Evolutionary conservation across 2,329 filamentous ascomycete species (phyloP).

Genomic region (Epichloe scottii): DNA sequence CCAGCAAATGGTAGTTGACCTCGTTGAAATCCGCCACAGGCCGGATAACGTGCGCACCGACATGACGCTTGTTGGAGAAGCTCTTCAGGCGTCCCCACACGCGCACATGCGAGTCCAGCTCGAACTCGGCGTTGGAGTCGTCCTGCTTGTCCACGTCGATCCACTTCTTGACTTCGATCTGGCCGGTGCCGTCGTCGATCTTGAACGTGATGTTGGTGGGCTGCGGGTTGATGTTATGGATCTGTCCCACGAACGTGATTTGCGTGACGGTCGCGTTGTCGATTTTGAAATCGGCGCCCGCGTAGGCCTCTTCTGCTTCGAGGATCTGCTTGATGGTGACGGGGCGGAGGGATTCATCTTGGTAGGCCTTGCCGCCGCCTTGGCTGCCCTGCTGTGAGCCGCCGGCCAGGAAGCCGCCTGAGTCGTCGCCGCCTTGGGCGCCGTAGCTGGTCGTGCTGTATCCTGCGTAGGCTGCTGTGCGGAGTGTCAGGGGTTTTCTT

Average conservation of each 20-base stretch:
- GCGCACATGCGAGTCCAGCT: slow-evolving; percentile 68
- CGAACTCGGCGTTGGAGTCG: slow-evolving; percentile 40
- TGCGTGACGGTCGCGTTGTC: slow-evolving; percentile 64
- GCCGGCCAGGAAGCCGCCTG: slow-evolving; percentile 48
- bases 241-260: slow-evolving; percentile 74
- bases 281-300: slow-evolving; percentile 65
- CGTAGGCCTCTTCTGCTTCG: slow-evolving; percentile 65
- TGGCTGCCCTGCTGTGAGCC: slow-evolving; percentile 50
- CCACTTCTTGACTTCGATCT: slow-evolving; percentile 86
- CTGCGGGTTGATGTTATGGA: slow-evolving; percentile 76
- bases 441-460: slow-evolving; percentile 36
- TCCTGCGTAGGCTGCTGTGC: slow-evolving; percentile 35
- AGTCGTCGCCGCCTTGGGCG: slow-evolving; percentile 44
- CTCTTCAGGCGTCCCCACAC: slow-evolving; percentile 75
- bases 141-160: slow-evolving; percentile 50
- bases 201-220: slow-evolving; percentile 86
- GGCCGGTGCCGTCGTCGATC: slow-evolving; percentile 87
- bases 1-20: slow-evolving; percentile 81
- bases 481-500: slow-evolving; percentile 2
- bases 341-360: slow-evolving; percentile 78
- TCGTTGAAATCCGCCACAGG: slow-evolving; percentile 80
- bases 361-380: slow-evolving; percentile 42
- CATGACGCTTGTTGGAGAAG: slow-evolving; percentile 72
- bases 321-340: slow-evolving; percentile 93
- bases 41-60: slow-evolving; percentile 70